A percentile compares a stretch with the other conserved stretches of the same genome.
Evolutionary conservation across 345 rosid species (phyloP).

Genomic region (Turritis glabra): DNA sequence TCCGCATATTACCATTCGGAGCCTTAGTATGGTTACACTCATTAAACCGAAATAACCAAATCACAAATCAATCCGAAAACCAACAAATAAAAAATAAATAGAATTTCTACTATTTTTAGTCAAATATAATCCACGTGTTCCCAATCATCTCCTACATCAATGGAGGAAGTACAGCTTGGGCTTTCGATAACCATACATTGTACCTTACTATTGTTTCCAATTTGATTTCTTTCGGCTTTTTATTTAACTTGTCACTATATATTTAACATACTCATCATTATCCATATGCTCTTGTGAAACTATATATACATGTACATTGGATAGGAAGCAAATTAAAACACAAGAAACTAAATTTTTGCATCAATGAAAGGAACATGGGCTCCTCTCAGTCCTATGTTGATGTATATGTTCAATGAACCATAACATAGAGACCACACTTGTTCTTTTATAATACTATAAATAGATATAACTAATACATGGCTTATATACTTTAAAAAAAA

Average conservation of each 20-base stretch:
- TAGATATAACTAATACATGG: not conserved
- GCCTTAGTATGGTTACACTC: not conserved
- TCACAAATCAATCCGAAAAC: not conserved
- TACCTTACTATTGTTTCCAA: slow-evolving; percentile 32
- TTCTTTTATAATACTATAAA: not conserved
- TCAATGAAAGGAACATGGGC: slow-evolving; percentile 35
- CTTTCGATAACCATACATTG: slow-evolving; percentile 35
- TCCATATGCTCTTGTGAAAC: slow-evolving; percentile 14
- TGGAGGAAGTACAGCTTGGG: slow-evolving; percentile 43
- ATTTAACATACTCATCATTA: slow-evolving; percentile 22
- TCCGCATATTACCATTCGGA: too few species aligned
- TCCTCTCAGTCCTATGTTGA: slow-evolving; percentile 31
- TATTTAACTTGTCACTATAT: slow-evolving; percentile 23
- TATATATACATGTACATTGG: slow-evolving; percentile 16
- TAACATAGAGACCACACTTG: slow-evolving; percentile 30
- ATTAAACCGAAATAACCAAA: not conserved
- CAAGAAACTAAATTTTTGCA: slow-evolving; percentile 23
- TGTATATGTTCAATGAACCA: slow-evolving; percentile 44
- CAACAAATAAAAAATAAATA: not conserved
- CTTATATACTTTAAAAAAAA: not conserved
- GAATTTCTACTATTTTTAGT: not conserved
- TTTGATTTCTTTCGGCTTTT: slow-evolving; percentile 9
- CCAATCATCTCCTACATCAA: slow-evolving; percentile 39
- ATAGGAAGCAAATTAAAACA: slow-evolving; percentile 35
- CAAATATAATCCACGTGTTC: slow-evolving; percentile 29